A percentile compares a stretch with the other conserved stretches of the same genome.
These are phyloP conservation scores for Irpex sp. DNA, from an alignment of 1,284 basidiomycete genomes.

Conservation along the genomic window DNA sequence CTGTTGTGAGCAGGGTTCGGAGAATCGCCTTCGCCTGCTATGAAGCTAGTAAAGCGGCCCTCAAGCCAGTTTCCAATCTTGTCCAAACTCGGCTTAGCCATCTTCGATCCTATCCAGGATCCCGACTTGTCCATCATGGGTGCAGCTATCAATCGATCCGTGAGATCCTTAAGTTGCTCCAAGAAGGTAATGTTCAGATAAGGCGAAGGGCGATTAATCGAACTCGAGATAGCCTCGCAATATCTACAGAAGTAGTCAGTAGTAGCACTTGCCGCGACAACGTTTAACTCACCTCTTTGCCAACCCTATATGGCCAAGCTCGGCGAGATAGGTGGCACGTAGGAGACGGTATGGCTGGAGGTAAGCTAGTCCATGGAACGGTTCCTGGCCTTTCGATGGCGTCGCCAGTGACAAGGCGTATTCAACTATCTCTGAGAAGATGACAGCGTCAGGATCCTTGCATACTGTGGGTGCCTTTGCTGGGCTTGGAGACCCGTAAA, in stretches of 20 bases:
- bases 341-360: slow-evolving; percentile 88
- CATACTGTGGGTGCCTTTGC: slow-evolving; percentile 48
- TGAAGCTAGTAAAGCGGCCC: slow-evolving; percentile 93
- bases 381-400: slow-evolving; percentile 80
- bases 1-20: slow-evolving; percentile 36
- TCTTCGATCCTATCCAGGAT: slow-evolving; percentile 81
- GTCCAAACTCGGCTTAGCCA: slow-evolving; percentile 87
- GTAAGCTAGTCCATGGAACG: slow-evolving; percentile 80
- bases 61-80: slow-evolving; percentile 93
- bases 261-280: neutral
- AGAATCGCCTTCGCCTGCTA: slow-evolving; percentile 81
- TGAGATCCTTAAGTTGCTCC: slow-evolving; percentile 78
- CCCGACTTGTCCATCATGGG: slow-evolving; percentile 69
- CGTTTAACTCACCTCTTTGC: slow-evolving; percentile 60
- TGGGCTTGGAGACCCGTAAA: slow-evolving; percentile 67
- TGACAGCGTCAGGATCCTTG: slow-evolving; percentile 75
- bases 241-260: slow-evolving; percentile 55
- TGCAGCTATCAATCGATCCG: slow-evolving; percentile 79
- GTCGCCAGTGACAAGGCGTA: slow-evolving; percentile 82
- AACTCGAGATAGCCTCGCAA: slow-evolving; percentile 85
- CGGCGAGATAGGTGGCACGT: slow-evolving; percentile 75
- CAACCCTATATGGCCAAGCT: slow-evolving; percentile 71
- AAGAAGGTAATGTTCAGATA: slow-evolving; percentile 68
- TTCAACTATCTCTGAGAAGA: slow-evolving; percentile 92
- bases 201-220: slow-evolving; percentile 62